Base-by-base conservation (phyloP, 306 rosid genomes). In the Cucurbita moschata region DNA sequence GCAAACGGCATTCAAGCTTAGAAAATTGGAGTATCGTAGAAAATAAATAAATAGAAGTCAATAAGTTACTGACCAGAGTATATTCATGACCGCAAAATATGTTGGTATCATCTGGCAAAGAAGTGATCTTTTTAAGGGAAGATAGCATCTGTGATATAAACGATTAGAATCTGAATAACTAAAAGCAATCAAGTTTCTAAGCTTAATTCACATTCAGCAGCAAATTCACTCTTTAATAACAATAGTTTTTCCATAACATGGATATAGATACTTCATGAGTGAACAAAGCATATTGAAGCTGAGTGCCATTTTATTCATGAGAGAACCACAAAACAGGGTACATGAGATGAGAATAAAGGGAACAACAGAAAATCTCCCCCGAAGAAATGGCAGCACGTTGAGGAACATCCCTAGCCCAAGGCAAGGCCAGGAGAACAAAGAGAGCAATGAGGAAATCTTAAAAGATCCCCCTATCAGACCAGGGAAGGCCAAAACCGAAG, bases 21-120 rank as follows among this genome's bases (percentile, higher is more conserved):
- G 7, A 18, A 49, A 66, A 30, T 6, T 4, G 15, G 42, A 50
- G 38, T n/a, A 42, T 47, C 57, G 38, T 16, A 37, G 38, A 49
- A 10, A 30, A 30, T 30, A 30, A 30, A 30, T 30, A 30, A 30
- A 30, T 2, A 3, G 8, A 8, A 8, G 56, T 13, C 39, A 75
- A 21, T 59, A 69, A 49, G 54, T 47, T 71, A 79, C 95, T 68
- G 69, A 94, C 99, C 95, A 84, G 64, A 10, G 99, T 94, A 79
- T 91, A 85, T 52, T 91, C 96, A 62, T 94, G 99, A 76, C 99
- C 96, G 44, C 89, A 91, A 69, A 85, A 94, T 75, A 94, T 81
- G 77, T 74, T 85, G 26, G 99, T 94, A 74, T 84, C 82, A 11
- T 94, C 99, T 21, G 97, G 87, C 84, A 91, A 82, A 40, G 90